Evolutionary conservation across 805 yeast species (phyloP).

Genomic region (Candida maltosa): DNA sequence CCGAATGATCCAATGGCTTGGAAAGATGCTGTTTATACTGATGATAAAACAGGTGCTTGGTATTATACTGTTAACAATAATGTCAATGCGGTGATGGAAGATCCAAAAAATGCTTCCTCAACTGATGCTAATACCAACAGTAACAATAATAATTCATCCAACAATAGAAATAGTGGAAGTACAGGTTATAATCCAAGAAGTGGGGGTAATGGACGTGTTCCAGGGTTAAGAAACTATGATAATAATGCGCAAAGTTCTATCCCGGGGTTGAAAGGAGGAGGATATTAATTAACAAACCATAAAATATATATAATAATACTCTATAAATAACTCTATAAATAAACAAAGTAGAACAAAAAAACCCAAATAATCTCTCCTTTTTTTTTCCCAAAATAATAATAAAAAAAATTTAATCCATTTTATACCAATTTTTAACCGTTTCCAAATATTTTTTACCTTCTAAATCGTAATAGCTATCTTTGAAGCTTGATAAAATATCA

Average conservation of each 20-base stretch:
- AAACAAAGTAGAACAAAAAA: no score
- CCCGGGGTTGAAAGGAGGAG: no score
- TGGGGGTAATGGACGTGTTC: no score
- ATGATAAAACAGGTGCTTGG: conserved; percentile 46
- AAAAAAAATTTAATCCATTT: no score
- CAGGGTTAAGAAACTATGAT: conserved; percentile 4
- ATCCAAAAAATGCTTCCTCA: conserved; percentile 5
- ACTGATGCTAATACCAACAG: background rate
- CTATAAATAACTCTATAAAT: no score
- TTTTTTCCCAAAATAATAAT: no score
- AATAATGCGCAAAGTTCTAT: no score
- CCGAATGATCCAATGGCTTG: conserved; percentile 85
- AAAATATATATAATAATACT: no score
- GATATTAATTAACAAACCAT: no score
- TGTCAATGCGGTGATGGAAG: conserved; percentile 37
- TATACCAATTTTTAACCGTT: conserved; percentile 22
- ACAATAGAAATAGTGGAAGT: background rate
- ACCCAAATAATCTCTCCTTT: no score
- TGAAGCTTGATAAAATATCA: conserved; percentile 7
- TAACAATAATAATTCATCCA: no score
- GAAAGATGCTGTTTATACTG: conserved; percentile 76
- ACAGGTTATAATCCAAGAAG: no score
- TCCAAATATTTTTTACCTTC: conserved; percentile 24
- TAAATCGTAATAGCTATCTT: conserved; percentile 14
- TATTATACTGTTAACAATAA: conserved; percentile 45